A percentile compares a stretch with the other conserved stretches of the same genome.
phyloP scores from a whole-genome alignment of 352 stramenopile genomes.

The Phytophthora sp. region DNA sequence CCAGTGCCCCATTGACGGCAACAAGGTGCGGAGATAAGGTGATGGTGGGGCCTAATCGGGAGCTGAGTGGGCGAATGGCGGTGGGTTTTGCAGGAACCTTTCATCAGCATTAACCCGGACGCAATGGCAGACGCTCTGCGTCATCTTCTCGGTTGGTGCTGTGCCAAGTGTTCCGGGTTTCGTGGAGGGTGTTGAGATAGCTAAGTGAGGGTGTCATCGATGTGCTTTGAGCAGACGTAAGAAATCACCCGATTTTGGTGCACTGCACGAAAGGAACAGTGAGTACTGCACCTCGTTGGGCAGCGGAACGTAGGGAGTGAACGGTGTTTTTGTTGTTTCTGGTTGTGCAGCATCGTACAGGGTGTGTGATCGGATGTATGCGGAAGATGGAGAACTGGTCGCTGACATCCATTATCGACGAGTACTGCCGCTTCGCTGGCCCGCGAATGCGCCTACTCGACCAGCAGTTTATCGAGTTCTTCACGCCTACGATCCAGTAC shows the following conservation, averaged over 20 bases:
- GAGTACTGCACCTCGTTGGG: background rate
- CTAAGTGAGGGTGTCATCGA: conserved; percentile 2
- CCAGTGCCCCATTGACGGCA: conserved; percentile 87
- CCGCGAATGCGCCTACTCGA: conserved; percentile 86
- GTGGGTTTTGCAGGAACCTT: conserved; percentile 66
- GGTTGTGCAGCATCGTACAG: conserved; percentile 68
- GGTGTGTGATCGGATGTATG: conserved; percentile 86
- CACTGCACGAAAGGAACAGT: conserved; percentile 91
- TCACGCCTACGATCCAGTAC: conserved; percentile 79
- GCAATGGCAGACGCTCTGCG: conserved; percentile 80
- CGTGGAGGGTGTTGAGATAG: background rate
- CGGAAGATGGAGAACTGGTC: conserved; percentile 91
- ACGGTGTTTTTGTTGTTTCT: background rate
- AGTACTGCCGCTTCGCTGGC: conserved; percentile 87
- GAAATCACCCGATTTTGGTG: conserved; percentile 89
- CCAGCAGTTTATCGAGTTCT: conserved; percentile 92
- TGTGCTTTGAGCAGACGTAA: conserved; percentile 51
- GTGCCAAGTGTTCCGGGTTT: background rate
- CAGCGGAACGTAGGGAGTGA: background rate
- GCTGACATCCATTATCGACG: conserved; percentile 87
- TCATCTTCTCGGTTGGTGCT: conserved; percentile 67
- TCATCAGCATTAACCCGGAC: conserved; percentile 88
- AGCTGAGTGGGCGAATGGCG: background rate
- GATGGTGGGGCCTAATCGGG: background rate
- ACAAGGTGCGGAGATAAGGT: conserved; percentile 58